Base-by-base conservation (phyloP, 441 rosid genomes). In the Macaranga tanarius region DNA sequence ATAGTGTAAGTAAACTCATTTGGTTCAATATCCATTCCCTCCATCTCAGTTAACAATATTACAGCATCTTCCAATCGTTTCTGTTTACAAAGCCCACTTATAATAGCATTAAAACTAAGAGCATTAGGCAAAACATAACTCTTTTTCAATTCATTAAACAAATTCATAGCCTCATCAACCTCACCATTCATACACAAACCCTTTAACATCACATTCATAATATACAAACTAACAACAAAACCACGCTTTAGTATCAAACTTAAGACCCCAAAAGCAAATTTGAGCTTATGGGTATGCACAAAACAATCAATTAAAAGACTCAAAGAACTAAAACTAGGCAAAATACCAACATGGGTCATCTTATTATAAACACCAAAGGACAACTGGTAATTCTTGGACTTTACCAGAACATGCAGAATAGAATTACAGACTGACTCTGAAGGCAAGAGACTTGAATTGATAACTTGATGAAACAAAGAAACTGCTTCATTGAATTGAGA, bases 21-120 rank as follows among this genome's bases (percentile, higher is more conserved):
- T 7, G 94, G 90, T n/a, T 84, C 80, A 79, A 95, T 89, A 64
- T 76, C 82, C 38, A 76, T 86, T 9, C 12, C 76, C 79, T 87
- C 85, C 97, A 94, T 92, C 83, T 87, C 97, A 63, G 47, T 63
- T 20, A 92, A 86, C 61, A 94, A 75, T 38, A 77, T 74, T 73
- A 75, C 77, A 16, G 90, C 99, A 71, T 86, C 88, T 26, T 73
- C 70, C 22, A 89, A 67, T 67, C 78, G 81, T 45, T 88, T 86
- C 70, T 77, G 83, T 75, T 81, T 88, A 73, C 94, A 94, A 71
- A 94, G 79, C 65, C 94, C 97, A 79, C 81, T 88, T 45, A 92
- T 76, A 78, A 94, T 73, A 16, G 92, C 87, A 66, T 91, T 95
- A 71, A 85, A 89, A 2, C 92, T 85, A 82, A 88, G 83, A 10